These are phyloP conservation scores for Dictyostelium intermedium DNA, from an alignment of 78 protist species.

Conservation along the genomic window DNA sequence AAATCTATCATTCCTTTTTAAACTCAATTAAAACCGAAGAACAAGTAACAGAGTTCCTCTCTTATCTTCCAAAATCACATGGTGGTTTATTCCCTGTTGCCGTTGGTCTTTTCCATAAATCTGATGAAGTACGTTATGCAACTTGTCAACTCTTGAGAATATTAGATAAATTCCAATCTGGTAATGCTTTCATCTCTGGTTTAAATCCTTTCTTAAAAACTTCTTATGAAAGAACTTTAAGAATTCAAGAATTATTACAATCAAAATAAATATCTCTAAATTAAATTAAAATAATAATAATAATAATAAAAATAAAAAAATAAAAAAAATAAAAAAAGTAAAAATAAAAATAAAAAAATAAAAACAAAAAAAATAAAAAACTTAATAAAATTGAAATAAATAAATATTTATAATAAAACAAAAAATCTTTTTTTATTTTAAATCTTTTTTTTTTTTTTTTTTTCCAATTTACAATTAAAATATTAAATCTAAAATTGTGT, in stretches of 20 bases:
- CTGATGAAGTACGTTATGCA: conserved; percentile 78
- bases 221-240: conserved; percentile 62
- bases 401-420: background rate
- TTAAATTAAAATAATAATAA: background rate
- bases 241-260: conserved; percentile 9
- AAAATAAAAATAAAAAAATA: background rate
- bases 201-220: conserved; percentile 62
- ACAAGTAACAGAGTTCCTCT: conserved; percentile 82
- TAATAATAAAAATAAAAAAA: background rate
- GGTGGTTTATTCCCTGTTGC: conserved; percentile 91
- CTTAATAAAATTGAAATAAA: background rate
- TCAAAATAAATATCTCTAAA: background rate
- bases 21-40: conserved; percentile 60
- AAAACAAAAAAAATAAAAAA: background rate
- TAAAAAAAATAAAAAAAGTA: background rate
- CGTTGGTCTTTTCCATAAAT: conserved; percentile 81
- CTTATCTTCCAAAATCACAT: conserved; percentile 86
- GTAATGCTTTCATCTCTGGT: conserved; percentile 74
- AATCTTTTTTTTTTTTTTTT: background rate
- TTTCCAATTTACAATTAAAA: background rate
- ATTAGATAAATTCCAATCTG: conserved; percentile 74
- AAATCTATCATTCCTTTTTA: conserved; percentile 63
- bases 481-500: background rate
- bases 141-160: conserved; percentile 81
- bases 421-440: background rate